Base-by-base conservation (phyloP, 2,329 filamentous ascomycete species). In the Mollisiaceae sp. region DNA sequence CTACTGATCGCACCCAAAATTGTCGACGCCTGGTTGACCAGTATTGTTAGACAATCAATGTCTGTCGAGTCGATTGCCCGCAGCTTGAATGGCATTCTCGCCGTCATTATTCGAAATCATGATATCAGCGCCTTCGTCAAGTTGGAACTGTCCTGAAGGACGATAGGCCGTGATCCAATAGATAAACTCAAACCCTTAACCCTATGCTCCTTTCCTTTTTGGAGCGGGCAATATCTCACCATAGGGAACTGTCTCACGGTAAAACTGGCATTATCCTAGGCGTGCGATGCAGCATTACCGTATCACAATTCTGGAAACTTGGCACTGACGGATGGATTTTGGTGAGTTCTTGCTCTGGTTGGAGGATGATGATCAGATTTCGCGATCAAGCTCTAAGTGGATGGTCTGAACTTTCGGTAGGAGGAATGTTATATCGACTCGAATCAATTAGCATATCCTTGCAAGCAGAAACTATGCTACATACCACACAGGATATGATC, bases 401-500 rank as follows among this genome's bases (percentile, higher is more conserved):
- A 50, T 50, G 18, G 8, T 11, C 24, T 24, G 20, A n/a, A 50
- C 9, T n/a, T 24, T 50, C 45, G 20, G 11, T 6, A n/a, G n/a
- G 9, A 9, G n/a, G n/a, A 11, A 50, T 22, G 8, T n/a, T 50
- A 8, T 50, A 50, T 6, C 45, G n/a, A 24, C 45, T 50, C 1
- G 45, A 20, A 4, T 9, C 18, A n/a, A 20, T 50, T 11, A 50
- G n/a, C n/a, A 22, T 45, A 11, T 15, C 18, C 12, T 5, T 11
- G 2, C 35, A 3, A 18, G 32, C 6, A 3, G 8, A 54, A 8
- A 27, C 18, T 22, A 15, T 11, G n/a, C 14, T 27, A 36, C 57
- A 38, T 14, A 60, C 62, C 62, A 64, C 3, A 64, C 59, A 38
- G 57, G 57, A 47, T 57, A 64, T n/a, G 62, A 55, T 47, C 62